Percentiles rank a stretch among this genome's conserved stretches.
phyloP scores from a whole-genome alignment of 768 basidiomycete genomes.

The Pleurotus tuoliensis region DNA sequence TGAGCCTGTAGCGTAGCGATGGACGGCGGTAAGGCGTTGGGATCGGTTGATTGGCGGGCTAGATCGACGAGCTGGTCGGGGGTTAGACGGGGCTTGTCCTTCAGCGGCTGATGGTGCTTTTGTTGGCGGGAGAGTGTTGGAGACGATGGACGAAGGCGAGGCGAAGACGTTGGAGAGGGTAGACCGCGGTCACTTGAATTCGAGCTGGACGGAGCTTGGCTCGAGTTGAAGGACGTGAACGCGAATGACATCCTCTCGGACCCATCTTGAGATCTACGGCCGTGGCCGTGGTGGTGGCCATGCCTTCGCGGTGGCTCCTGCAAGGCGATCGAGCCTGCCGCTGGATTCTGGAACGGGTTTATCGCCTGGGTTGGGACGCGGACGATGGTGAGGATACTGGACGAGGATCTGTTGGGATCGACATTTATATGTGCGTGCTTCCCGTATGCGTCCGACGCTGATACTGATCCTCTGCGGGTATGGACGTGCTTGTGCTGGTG shows the following conservation, averaged over 20 bases:
- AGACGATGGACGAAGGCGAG: conserved; percentile 48
- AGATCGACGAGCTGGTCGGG: conserved; percentile 77
- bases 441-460: conserved; percentile 68
- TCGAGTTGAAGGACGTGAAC: conserved; percentile 53
- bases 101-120: conserved; percentile 23
- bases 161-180: conserved; percentile 32
- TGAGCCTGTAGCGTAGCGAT: conserved; percentile 8
- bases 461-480: conserved; percentile 61
- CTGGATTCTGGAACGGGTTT: too few relatives aligned
- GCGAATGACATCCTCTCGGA: conserved; percentile 55
- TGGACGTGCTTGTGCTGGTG: conserved; percentile 27
- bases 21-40: conserved; percentile 14
- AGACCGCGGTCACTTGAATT: conserved; percentile 25
- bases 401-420: conserved; percentile 50
- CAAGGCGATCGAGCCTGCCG: conserved; percentile 10
- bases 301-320: conserved; percentile 31
- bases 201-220: conserved; percentile 18
- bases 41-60: conserved; percentile 57
- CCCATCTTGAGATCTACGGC: conserved; percentile 23
- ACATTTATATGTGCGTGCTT: conserved; percentile 48
- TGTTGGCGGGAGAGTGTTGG: conserved; percentile 23
- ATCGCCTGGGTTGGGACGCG: conserved; percentile 37
- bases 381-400: conserved; percentile 71
- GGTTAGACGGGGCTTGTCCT: conserved; percentile 48
- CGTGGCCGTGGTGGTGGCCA: conserved; percentile 23